Conservation (phyloP, 441 rosid species). For the Pelargonium myrrhifolium region DNA sequence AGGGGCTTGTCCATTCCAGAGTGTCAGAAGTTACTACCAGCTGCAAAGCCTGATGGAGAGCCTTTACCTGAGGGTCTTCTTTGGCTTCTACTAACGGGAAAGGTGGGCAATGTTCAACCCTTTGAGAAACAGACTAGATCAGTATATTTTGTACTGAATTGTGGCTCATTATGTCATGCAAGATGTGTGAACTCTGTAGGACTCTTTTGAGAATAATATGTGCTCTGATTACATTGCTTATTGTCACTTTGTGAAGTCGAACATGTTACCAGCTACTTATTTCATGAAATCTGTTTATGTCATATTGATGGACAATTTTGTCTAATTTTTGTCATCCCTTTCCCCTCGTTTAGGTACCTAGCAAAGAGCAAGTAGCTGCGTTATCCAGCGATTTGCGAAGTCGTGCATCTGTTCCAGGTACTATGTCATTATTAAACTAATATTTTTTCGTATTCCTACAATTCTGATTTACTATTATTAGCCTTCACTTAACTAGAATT, state of each 20-base stretch:
- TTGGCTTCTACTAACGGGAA: slow-evolving; percentile 97
- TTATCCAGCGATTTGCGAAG: slow-evolving; percentile 64
- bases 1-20: slow-evolving; percentile 92
- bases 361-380: slow-evolving; percentile 80
- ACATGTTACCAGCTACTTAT: neutral
- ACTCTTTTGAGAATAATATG: too few relatives aligned
- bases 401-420: slow-evolving; percentile 90
- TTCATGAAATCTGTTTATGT: neutral
- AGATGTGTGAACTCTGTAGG: neutral
- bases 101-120: slow-evolving; percentile 34
- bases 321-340: neutral
- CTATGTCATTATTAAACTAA: slow-evolving; percentile 5
- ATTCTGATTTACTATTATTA: neutral
- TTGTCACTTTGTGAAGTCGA: neutral
- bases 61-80: slow-evolving; percentile 95
- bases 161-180: neutral
- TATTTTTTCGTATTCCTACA: neutral
- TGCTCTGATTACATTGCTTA: slow-evolving; percentile 3
- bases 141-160: neutral
- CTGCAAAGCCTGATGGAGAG: slow-evolving; percentile 79
- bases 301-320: neutral
- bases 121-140: slow-evolving; percentile 1
- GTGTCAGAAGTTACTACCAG: slow-evolving; percentile 88
- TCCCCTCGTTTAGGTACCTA: slow-evolving; percentile 55
- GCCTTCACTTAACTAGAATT: neutral